phyloP scores from a whole-genome alignment of 1,139 yeast species.

The Candida sanyaensis region DNA sequence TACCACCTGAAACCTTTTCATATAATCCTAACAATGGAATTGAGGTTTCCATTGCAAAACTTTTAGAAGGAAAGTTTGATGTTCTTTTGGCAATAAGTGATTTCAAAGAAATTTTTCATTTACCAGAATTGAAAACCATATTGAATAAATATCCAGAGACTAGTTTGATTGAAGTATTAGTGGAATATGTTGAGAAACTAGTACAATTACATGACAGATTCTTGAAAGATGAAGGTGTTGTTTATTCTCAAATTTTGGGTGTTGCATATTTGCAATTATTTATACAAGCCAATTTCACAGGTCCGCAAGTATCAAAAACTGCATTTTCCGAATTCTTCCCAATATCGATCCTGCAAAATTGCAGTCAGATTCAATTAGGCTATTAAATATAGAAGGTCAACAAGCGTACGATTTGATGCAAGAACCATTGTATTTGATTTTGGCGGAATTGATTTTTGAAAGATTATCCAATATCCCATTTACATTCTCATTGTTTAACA shows the following conservation, averaged over 20 bases:
- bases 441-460: slow-evolving; percentile 56
- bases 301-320: slow-evolving; percentile 60
- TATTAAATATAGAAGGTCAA: slow-evolving; percentile 60
- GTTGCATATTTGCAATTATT: slow-evolving; percentile 66
- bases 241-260: slow-evolving; percentile 44
- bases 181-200: slow-evolving; percentile 21
- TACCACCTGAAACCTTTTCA: slow-evolving; percentile 13
- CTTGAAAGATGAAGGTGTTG: slow-evolving; percentile 13
- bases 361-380: slow-evolving; percentile 34
- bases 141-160: slow-evolving; percentile 21
- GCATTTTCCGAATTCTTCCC: slow-evolving; percentile 34
- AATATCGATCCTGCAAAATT: slow-evolving; percentile 27
- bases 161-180: slow-evolving; percentile 21
- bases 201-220: slow-evolving; percentile 10
- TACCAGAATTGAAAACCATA: slow-evolving; percentile 15
- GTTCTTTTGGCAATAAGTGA: slow-evolving; percentile 12
- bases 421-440: slow-evolving; percentile 52
- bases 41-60: slow-evolving; percentile 5
- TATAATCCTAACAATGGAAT: slow-evolving; percentile 3
- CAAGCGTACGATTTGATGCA: slow-evolving; percentile 60
- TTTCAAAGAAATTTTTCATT: slow-evolving; percentile 11
- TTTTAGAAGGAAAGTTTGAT: slow-evolving; percentile 12
- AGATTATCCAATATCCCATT: slow-evolving; percentile 33
- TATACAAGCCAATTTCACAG: slow-evolving; percentile 79
- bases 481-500: slow-evolving; percentile 26